Base-by-base conservation (phyloP, 1,284 basidiomycete genomes). In the Cryptococcus depauperatus region DNA sequence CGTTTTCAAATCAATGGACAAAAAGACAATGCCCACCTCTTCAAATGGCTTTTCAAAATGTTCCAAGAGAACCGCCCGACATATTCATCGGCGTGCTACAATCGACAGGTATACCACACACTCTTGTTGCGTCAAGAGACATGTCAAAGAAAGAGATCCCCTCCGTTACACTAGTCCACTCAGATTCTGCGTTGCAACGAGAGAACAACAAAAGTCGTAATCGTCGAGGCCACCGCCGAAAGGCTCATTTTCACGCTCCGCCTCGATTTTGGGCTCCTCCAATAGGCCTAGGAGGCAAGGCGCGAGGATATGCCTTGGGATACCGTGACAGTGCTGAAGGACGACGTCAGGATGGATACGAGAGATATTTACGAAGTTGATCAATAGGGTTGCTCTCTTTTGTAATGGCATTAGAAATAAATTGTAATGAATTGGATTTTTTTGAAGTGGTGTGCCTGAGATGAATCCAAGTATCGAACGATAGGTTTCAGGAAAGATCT, bases 281-380 rank as follows among this genome's bases (percentile, higher is more conserved):
- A 10, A n/a, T 33, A 25, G 52, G 44, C n/a, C 21, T 55, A 10
- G 52, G 52, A 7, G 52, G 52, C 2, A 51, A 55, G 45, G 50
- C 41, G 10, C 25, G 52, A 32, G 52, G 52, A 16, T 55, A 55
- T 22, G 52, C 49, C n/a, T 55, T 49, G 49, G 52, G 52, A 2
- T 55, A 44, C 27, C 27, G 52, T n/a, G 52, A 51, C 40, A 51
- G 50, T 32, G 41, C 46, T 41, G 52, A 55, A 32, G 52, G 52
- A n/a, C 27, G 52, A 18, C 28, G 52, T 7, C 47, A 51, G 19
- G 22, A 32, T 11, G 44, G 47, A 16, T 45, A 44, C 41, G n/a
- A n/a, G n/a, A 43, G 44, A n/a, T 55, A 51, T 51, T 34, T 30
- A n/a, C 29, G 29, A 30, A 30, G 29, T 30, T 30, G 29, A 11